Conservation (phyloP, 2,329 filamentous ascomycete species). For the Cordyceps cateniannulata region DNA sequence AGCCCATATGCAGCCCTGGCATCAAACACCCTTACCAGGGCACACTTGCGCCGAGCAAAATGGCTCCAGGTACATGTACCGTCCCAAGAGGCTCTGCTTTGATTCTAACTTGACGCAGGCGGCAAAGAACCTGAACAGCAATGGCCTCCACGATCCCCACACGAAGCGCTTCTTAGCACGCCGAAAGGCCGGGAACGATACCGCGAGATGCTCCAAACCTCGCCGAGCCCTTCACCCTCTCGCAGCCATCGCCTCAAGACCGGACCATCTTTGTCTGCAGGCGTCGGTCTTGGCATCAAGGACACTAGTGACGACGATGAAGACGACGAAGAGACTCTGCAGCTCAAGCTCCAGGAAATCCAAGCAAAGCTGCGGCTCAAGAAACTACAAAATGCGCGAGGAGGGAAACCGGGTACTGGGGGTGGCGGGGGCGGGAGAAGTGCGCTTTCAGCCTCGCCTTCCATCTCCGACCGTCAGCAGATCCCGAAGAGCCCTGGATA, state of each 20-base stretch:
- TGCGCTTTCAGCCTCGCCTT: constrained; percentile 5
- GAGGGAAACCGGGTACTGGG: constrained; percentile 16
- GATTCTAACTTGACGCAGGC: constrained; percentile 9
- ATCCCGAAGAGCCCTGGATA: neutral
- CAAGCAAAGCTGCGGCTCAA: constrained; percentile 84
- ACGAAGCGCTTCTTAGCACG: constrained; percentile 58
- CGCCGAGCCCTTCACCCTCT: constrained; percentile 61
- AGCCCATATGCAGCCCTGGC: constrained; percentile 7
- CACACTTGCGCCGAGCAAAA: constrained; percentile 11
- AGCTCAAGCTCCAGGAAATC: constrained; percentile 81
- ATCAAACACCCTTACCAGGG: constrained; percentile 7
- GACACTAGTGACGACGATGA: constrained; percentile 64
- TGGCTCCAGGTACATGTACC: constrained; percentile 17
- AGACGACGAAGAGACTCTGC: constrained; percentile 85
- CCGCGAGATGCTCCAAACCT: constrained; percentile 58
- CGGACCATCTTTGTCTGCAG: constrained; percentile 19
- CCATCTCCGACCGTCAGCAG: neutral
- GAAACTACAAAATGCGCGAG: constrained; percentile 60
- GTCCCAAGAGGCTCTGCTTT: constrained; percentile 5
- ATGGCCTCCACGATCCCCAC: constrained; percentile 63
- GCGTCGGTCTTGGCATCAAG: constrained; percentile 26
- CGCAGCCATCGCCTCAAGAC: constrained; percentile 9
- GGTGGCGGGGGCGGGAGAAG: constrained; percentile 14
- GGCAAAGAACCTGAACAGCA: constrained; percentile 40
- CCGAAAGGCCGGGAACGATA: constrained; percentile 75